Evolutionary conservation across 2,329 filamentous ascomycete species (phyloP).

Genomic region (Fusarium dimerum): DNA sequence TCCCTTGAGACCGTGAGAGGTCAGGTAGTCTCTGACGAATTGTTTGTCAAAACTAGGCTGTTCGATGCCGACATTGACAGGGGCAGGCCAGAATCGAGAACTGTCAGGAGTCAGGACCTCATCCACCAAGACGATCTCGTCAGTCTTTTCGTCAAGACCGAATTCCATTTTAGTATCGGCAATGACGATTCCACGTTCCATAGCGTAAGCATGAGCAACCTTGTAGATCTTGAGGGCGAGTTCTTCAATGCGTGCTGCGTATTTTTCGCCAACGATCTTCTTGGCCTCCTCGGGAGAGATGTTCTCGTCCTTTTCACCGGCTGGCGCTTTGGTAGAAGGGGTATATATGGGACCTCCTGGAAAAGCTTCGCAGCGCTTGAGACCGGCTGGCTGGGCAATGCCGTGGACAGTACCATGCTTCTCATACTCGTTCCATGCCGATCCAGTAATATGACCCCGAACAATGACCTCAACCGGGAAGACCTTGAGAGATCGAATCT

Average conservation of each 20-base stretch:
- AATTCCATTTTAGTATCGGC: conserved; percentile 31
- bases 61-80: conserved; percentile 62
- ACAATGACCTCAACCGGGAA: conserved; percentile 59
- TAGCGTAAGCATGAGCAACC: conserved; percentile 25
- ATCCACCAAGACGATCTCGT: conserved; percentile 30
- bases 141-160: conserved; percentile 28
- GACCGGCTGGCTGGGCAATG: conserved; percentile 65
- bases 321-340: conserved; percentile 82
- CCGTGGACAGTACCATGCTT: conserved; percentile 78
- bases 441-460: conserved; percentile 87
- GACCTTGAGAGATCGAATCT: conserved; percentile 71
- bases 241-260: conserved; percentile 30
- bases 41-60: conserved; percentile 91
- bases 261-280: conserved; percentile 33
- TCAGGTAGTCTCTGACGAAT: conserved; percentile 79
- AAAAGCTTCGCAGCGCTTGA: conserved; percentile 71
- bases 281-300: conserved; percentile 70
- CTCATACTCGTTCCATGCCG: conserved; percentile 73
- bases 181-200: conserved; percentile 24
- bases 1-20: conserved; percentile 58
- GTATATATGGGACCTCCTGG: conserved; percentile 67
- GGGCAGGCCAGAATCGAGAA: conserved; percentile 82
- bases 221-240: conserved; percentile 30
- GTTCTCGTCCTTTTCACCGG: conserved; percentile 80
- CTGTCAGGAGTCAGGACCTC: conserved; percentile 50